These are phyloP conservation scores for Oxyria digyna DNA, from an alignment of 148 eudicot genomes.

Conservation along the genomic window DNA sequence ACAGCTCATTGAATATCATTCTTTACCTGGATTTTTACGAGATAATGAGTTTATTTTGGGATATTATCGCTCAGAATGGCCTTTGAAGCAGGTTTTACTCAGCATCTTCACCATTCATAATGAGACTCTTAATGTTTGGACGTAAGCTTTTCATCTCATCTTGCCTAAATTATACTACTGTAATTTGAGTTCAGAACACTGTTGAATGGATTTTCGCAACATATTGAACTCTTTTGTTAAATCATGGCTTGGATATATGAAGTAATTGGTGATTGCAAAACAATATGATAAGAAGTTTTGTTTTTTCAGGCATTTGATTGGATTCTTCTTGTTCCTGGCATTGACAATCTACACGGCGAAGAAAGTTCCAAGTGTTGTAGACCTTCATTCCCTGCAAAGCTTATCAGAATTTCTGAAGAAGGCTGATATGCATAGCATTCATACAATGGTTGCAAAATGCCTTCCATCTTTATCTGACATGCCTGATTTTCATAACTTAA, in stretches of 20 bases:
- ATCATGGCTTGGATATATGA: no score
- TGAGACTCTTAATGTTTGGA: conserved; percentile 52
- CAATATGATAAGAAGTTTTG: neutral
- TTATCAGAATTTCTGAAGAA: conserved; percentile 48
- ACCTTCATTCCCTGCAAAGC: conserved; percentile 35
- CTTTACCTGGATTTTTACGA: conserved; percentile 33
- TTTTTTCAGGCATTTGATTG: conserved; percentile 83
- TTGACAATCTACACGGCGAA: conserved; percentile 77
- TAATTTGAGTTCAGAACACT: no score
- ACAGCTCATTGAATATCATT: conserved; percentile 31
- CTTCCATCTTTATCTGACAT: conserved; percentile 63
- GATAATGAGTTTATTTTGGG: conserved; percentile 46
- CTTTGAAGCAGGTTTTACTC: conserved; percentile 29
- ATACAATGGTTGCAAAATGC: conserved; percentile 41
- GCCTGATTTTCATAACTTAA: conserved; percentile 49
- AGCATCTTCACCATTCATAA: conserved; percentile 42
- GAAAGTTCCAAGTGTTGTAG: conserved; percentile 56
- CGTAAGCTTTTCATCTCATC: conserved; percentile 26
- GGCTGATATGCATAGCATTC: conserved; percentile 57
- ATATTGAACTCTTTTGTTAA: no score
- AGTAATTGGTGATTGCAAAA: no score
- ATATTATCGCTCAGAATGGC: conserved; percentile 41
- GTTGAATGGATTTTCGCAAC: no score
- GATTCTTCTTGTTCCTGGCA: conserved; percentile 76
- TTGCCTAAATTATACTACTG: neutral